A percentile compares a stretch with the other conserved stretches of the same genome.
phyloP scores from a whole-genome alignment of 768 basidiomycete genomes.

The Russula sp. region DNA sequence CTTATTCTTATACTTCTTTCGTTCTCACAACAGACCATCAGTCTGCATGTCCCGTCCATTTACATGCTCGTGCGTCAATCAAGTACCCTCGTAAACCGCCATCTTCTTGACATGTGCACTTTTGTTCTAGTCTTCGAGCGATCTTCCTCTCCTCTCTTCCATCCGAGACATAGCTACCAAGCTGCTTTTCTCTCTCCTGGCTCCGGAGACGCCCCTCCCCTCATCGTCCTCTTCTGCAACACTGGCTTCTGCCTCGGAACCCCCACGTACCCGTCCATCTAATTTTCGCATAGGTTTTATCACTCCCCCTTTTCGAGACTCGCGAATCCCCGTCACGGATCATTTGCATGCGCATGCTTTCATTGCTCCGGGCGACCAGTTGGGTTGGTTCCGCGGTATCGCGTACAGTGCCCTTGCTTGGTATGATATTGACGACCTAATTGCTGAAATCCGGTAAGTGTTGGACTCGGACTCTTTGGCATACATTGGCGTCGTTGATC shows the following conservation, averaged over 20 bases:
- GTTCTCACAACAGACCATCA: constrained; percentile 29
- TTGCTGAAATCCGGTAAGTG: constrained; percentile 72
- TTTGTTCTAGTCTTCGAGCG: constrained; percentile 55
- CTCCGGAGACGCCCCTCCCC: constrained; percentile 24
- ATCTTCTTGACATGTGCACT: constrained; percentile 14
- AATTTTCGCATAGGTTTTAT: constrained; percentile 68
- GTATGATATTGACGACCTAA: constrained; percentile 72
- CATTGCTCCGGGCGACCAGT: constrained; percentile 53
- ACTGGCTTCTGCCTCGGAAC: constrained; percentile 25
- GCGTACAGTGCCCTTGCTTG: constrained; percentile 65
- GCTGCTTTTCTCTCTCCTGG: constrained; percentile 45
- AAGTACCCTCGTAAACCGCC: constrained; percentile 1
- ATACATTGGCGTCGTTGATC: not conserved
- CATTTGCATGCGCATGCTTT: constrained; percentile 76
- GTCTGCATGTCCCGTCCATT: constrained; percentile 73
- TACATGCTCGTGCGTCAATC: constrained; percentile 55
- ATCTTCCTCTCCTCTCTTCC: constrained; percentile 64
- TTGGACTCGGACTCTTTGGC: constrained; percentile 8
- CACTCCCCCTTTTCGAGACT: constrained; percentile 70
- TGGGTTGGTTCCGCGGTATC: constrained; percentile 69
- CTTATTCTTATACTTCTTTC: constrained; percentile 5
- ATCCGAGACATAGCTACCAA: constrained; percentile 53
- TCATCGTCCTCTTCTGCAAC: constrained; percentile 11
- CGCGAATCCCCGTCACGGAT: constrained; percentile 72
- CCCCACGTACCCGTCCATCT: constrained; percentile 28